Base-by-base conservation (phyloP, 108 stramenopile genomes). In the Skeletonema costatum region DNA sequence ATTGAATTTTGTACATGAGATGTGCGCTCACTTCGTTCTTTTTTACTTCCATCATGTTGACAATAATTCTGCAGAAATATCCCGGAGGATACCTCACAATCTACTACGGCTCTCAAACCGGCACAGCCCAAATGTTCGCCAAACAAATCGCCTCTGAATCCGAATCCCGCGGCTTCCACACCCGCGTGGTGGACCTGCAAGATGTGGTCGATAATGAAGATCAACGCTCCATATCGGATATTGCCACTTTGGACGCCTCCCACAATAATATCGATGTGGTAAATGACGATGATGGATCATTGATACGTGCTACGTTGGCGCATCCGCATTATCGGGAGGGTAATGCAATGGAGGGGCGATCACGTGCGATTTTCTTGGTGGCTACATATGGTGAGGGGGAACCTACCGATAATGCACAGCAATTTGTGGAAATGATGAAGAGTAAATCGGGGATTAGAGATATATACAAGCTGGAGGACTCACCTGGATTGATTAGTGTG, bases 371-470 rank as follows among this genome's bases (percentile, higher is more conserved):
- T 29, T 96, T 98, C 66, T 65, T 99, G n/a, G 83, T 97, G 71
- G 91, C 99, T 29, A 99, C 99, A 2, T 99, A 99, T 73, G 99
- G 99, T 10, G 99, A 99, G 76, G 99, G 99, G 17, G 99, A 99
- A 70, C 94, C 98, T 17, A 97, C 98, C n/a, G 98, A 99, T 87
- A 99, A 99, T 84, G 92, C 99, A 2, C 72, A 56, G 13, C 81
- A 77, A 39, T 94, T 99, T 64, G 80, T 95, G n/a, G 72, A 84
- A 50, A 86, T 86, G 60, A 62, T 96, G 53, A 92, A 91, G 64
- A 68, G 62, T 1, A 81, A 87, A 56, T 53, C 78, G 21, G 77
- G 77, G 0, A 84, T 76, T 64, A 63, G 25, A 41, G 74, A 69
- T 60, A 66, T 77, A 21, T 84, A 76, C 62, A 71, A 84, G 0